A percentile compares a stretch with the other conserved stretches of the same genome.
Conservation (phyloP, 768 basidiomycete genomes). For the Russula brevipes region DNA sequence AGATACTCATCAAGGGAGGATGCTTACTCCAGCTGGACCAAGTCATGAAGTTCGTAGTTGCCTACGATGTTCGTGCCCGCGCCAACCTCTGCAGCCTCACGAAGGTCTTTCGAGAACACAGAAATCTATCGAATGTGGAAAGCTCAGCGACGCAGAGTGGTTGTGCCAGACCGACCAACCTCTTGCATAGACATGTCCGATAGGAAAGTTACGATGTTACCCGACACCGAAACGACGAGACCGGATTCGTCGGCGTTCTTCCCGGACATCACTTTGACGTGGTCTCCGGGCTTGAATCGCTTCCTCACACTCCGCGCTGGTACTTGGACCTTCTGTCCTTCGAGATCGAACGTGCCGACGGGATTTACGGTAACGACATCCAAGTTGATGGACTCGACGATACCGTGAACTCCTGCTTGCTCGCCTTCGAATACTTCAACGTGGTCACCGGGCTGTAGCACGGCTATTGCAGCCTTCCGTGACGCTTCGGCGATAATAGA, state of each 20-base stretch:
- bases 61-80: slow-evolving; percentile 84
- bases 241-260: slow-evolving; percentile 94
- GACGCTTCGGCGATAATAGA: slow-evolving; percentile 91
- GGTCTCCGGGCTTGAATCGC: slow-evolving; percentile 93
- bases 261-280: slow-evolving; percentile 97
- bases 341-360: slow-evolving; percentile 66
- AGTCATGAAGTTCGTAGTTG: slow-evolving; percentile 91
- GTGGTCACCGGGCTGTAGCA: slow-evolving; percentile 96
- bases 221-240: slow-evolving; percentile 85
- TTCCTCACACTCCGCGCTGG: slow-evolving; percentile 88
- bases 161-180: slow-evolving; percentile 51
- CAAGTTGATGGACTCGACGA: slow-evolving; percentile 81
- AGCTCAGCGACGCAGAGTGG: not conserved
- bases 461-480: slow-evolving; percentile 82
- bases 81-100: slow-evolving; percentile 97
- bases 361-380: slow-evolving; percentile 85
- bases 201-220: slow-evolving; percentile 89
- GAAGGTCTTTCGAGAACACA: slow-evolving; percentile 94
- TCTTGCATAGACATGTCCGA: slow-evolving; percentile 98
- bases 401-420: slow-evolving; percentile 87
- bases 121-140: slow-evolving; percentile 56
- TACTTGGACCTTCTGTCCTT: slow-evolving; percentile 80
- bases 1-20: slow-evolving; percentile 9
- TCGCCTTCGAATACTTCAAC: slow-evolving; percentile 98
- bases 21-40: slow-evolving; percentile 95